Evolutionary conservation across 1,284 basidiomycete genomes (phyloP).

Genomic region (Fomitopsis schrenkii): DNA sequence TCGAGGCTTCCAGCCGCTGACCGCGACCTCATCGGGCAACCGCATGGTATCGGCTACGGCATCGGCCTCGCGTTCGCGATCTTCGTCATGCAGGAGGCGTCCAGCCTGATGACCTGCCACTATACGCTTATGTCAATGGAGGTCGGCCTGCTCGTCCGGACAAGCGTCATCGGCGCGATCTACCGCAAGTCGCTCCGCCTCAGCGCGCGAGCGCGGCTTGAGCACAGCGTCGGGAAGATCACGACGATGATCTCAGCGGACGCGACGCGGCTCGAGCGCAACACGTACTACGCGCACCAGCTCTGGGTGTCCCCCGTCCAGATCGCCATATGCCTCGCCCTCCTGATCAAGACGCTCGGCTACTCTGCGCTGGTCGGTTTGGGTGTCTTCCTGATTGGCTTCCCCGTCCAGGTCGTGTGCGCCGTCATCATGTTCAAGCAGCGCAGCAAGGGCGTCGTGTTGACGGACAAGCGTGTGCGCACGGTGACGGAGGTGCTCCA

Average conservation of each 20-base stretch:
- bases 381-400: conserved; percentile 54
- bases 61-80: conserved; percentile 57
- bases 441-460: conserved; percentile 61
- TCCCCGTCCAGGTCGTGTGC: conserved; percentile 61
- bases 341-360: conserved; percentile 65
- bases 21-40: conserved; percentile 32
- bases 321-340: conserved; percentile 59
- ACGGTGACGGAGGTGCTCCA: conserved; percentile 62
- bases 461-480: conserved; percentile 72
- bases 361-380: conserved; percentile 71
- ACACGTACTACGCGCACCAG: conserved; percentile 47
- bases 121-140: conserved; percentile 44
- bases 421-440: conserved; percentile 63
- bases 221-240: conserved; percentile 63
- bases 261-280: conserved; percentile 46
- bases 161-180: conserved; percentile 62
- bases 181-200: conserved; percentile 72
- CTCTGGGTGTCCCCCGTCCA: conserved; percentile 57
- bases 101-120: conserved; percentile 52
- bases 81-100: conserved; percentile 66
- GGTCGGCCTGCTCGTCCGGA: conserved; percentile 46
- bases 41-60: conserved; percentile 52
- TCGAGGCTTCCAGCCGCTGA: conserved; percentile 35
- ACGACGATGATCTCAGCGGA: conserved; percentile 72
- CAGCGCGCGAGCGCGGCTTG: conserved; percentile 56